Percentiles rank a stretch among this genome's conserved stretches.
These are phyloP conservation scores for Aureobasidium zeae DNA, from an alignment of 2,329 filamentous ascomycete genomes.

Conservation along the genomic window DNA sequence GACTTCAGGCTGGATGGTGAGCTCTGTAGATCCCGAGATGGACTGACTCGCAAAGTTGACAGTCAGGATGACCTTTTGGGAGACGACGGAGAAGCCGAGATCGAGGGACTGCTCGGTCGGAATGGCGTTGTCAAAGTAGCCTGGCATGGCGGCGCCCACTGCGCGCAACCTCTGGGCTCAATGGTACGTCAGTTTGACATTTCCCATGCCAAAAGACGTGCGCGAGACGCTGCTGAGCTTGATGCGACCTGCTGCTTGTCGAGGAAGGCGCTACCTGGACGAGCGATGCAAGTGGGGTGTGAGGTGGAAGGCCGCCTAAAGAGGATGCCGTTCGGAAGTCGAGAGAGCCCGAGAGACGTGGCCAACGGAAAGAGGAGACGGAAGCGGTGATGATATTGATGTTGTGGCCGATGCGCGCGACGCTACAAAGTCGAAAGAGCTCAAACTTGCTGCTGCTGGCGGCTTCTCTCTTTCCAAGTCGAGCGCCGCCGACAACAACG, in stretches of 20 bases:
- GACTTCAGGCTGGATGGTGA: conserved; percentile 61
- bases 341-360: background rate
- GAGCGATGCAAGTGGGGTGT: background rate
- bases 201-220: conserved; percentile 8
- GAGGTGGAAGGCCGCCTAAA: background rate
- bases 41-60: conserved; percentile 71
- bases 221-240: conserved; percentile 9
- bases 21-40: conserved; percentile 69
- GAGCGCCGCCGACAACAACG: background rate
- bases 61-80: conserved; percentile 83
- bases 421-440: conserved; percentile 4
- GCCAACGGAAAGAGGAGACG: background rate
- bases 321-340: background rate
- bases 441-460: background rate
- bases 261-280: conserved; percentile 4
- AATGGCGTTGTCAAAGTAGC: conserved; percentile 20
- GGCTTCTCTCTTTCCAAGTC: background rate
- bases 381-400: conserved; percentile 1
- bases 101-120: conserved; percentile 22
- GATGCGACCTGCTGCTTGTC: background rate
- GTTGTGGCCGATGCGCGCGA: conserved; percentile 5
- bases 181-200: conserved; percentile 17
- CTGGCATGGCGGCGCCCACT: conserved; percentile 23
- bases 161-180: conserved; percentile 16
- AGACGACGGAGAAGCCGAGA: conserved; percentile 52